These are phyloP conservation scores for Pichia manshurica DNA, from an alignment of 805 yeast species.

Conservation along the genomic window DNA sequence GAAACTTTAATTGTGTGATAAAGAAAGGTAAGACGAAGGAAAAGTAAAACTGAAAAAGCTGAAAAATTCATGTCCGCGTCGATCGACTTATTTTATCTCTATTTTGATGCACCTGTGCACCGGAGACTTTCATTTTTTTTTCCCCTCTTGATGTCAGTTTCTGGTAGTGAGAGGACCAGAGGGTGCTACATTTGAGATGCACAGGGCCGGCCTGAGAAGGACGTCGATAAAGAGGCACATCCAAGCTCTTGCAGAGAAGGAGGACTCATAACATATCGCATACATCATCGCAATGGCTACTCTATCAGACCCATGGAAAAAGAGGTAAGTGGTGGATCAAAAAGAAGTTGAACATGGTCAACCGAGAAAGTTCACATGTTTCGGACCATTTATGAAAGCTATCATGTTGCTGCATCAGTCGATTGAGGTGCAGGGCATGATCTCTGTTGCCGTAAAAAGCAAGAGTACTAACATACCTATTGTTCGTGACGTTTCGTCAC, in stretches of 20 bases:
- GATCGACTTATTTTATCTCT: no score
- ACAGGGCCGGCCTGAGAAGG: no score
- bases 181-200: not conserved
- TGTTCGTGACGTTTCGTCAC: no score
- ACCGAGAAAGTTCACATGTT: no score
- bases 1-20: no score
- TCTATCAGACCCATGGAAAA: constrained; percentile 40
- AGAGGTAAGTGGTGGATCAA: constrained; percentile 1
- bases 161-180: not conserved
- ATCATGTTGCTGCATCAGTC: no score
- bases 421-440: no score
- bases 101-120: constrained; percentile 9
- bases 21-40: no score
- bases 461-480: not conserved
- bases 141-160: not conserved
- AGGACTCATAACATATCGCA: no score
- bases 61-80: not conserved
- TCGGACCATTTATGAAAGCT: no score
- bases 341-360: not conserved
- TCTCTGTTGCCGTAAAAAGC: no score
- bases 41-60: no score
- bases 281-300: constrained; percentile 21
- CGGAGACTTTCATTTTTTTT: constrained; percentile 2
- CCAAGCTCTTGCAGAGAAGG: not conserved
- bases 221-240: not conserved